Percentiles rank a stretch among this genome's conserved stretches.
Conservation (phyloP, 257 asterid species). For the Linderniella brevidens region DNA sequence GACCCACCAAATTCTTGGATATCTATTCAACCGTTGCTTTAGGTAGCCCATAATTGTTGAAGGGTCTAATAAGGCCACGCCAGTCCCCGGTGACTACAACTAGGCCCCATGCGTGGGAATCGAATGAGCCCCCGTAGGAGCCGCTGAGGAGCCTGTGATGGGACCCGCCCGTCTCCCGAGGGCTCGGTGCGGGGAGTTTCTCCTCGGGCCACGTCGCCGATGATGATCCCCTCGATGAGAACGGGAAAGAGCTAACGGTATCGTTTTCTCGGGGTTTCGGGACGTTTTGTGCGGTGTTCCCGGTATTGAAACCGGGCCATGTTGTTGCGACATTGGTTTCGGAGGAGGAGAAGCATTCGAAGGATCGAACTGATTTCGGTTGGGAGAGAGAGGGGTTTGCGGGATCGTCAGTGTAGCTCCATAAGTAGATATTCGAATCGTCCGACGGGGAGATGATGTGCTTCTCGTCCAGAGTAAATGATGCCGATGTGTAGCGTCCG, state of each 20-base stretch:
- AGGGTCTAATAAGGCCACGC: too few relatives aligned
- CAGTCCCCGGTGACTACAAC: too few relatives aligned
- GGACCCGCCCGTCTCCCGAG: background rate
- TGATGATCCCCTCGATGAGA: conserved; percentile 54
- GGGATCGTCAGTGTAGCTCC: conserved; percentile 34
- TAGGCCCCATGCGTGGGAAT: too few relatives aligned
- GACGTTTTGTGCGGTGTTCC: background rate
- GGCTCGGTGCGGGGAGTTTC: conserved; percentile 49
- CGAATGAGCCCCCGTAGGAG: too few relatives aligned
- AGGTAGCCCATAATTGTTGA: too few relatives aligned
- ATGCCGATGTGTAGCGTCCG: conserved; percentile 49
- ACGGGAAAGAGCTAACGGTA: conserved; percentile 35
- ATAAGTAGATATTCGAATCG: conserved; percentile 54
- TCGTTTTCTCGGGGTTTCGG: conserved; percentile 1
- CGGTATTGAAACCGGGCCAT: conserved; percentile 53
- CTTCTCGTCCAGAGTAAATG: conserved; percentile 54
- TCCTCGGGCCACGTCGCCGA: conserved; percentile 97
- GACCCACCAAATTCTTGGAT: too few relatives aligned
- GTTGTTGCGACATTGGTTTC: conserved; percentile 74
- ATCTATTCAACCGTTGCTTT: too few relatives aligned
- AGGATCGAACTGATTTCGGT: conserved; percentile 32
- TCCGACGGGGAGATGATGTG: conserved; percentile 69
- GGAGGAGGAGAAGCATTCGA: conserved; percentile 44
- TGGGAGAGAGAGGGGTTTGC: conserved; percentile 16
- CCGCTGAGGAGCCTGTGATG: too few relatives aligned